A percentile compares a stretch with the other conserved stretches of the same genome.
Conservation (phyloP, 345 rosid genomes). For the Erucastrum elatum region DNA sequence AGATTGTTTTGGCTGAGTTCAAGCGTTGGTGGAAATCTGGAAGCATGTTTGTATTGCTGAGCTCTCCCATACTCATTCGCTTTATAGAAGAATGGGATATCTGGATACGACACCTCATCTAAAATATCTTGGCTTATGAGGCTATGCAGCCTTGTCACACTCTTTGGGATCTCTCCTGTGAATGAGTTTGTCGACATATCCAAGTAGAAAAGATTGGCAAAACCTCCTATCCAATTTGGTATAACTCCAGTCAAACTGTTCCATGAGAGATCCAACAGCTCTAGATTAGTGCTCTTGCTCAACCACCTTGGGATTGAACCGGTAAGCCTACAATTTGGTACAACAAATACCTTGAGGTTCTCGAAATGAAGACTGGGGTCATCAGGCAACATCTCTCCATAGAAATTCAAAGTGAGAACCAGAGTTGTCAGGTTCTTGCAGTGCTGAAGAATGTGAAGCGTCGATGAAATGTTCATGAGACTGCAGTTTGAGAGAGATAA, state of each 20-base stretch:
- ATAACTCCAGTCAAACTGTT: constrained; percentile 48
- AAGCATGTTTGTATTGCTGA: constrained; percentile 47
- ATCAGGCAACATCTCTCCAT: constrained; percentile 47
- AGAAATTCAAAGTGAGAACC: constrained; percentile 54
- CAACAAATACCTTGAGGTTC: constrained; percentile 48
- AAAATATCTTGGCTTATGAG: constrained; percentile 41
- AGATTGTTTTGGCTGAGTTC: constrained; percentile 39
- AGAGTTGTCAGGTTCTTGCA: constrained; percentile 55
- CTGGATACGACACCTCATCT: constrained; percentile 37
- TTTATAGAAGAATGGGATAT: constrained; percentile 42
- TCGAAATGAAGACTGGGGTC: constrained; percentile 46
- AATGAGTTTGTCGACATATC: constrained; percentile 56
- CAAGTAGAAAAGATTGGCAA: constrained; percentile 48
- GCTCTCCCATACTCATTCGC: constrained; percentile 15
- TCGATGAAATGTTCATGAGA: constrained; percentile 47
- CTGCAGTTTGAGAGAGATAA: constrained; percentile 54
- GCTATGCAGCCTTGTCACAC: constrained; percentile 47
- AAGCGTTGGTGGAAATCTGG: constrained; percentile 34
- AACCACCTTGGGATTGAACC: constrained; percentile 69
- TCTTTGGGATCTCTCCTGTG: constrained; percentile 52
- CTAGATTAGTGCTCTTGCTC: constrained; percentile 44
- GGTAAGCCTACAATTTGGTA: constrained; percentile 45
- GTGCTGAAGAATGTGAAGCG: constrained; percentile 54
- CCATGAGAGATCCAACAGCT: constrained; percentile 75
- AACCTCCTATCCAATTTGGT: constrained; percentile 50